Base-by-base conservation (phyloP, 2,329 filamentous ascomycete genomes). In the Zalaria sp. region DNA sequence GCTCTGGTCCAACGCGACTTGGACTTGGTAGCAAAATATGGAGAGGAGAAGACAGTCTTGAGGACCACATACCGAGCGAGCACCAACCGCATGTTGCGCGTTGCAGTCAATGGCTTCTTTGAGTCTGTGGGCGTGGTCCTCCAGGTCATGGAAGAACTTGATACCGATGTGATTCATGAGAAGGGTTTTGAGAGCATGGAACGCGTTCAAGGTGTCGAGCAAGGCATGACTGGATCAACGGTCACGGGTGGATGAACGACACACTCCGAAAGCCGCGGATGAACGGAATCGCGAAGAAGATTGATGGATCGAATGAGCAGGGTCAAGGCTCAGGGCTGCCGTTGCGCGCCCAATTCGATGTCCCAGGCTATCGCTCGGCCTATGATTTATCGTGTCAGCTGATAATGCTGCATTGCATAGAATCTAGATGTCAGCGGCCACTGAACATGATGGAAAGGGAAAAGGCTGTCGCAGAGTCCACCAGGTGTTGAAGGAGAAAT, bases 71-170 rank as follows among this genome's bases (percentile, higher is more conserved):
- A 96, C 64, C 74, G 72, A 42, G 91, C 91, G 1, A 86, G 86
- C 0, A 96, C 91, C 18, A 94, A 95, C 58, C 81, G 91, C 51
- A 96, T 96, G 89, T 72, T 98, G 44, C 80, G 91, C 36, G 91
- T 98, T 2, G 84, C 89, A 3, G 88, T 95, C 43, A 96, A 96
- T 64, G 86, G 87, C 6, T 95, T 95, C 62, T 87, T 96, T 71
- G 89, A 96, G 54, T 93, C 82, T 51, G 61, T 95, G 43, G 77
- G 78, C 40, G 77, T 95, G 4, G 81, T 95, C 1, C 61, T 95
- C 35, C 83, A 87, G 42, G 83, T 93, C 10, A 94, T 95, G 83
- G 79, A 84, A 60, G 82, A 93, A 58, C 63, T 96, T 53, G 89
- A 96, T 61, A 75, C 79, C 26, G 88, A 95, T 65, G 81, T 91